Base-by-base conservation (phyloP, 257 asterid genomes). In the Nicotiana paniculata region DNA sequence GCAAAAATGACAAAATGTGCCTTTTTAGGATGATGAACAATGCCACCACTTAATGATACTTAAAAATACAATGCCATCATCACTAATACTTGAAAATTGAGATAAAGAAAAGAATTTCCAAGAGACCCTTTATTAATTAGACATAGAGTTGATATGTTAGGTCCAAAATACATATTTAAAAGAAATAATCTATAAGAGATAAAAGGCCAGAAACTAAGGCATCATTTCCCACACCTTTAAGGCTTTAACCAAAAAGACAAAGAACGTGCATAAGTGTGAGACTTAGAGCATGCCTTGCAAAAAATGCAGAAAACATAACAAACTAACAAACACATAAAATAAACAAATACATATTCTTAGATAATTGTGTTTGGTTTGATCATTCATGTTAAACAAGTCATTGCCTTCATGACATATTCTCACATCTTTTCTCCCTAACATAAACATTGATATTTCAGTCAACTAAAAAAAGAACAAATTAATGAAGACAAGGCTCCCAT, bases 241-340 rank as follows among this genome's bases (percentile, higher is more conserved):
- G 24, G 24, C 24, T 21, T 21, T 46, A 66, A 83, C 32, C 68
- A 65, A 64, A 75, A 82, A 69, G 86, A 85, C 85, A 82, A 85
- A 88, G 86, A 87, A 89, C 95, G 91, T 89, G 94, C 82, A 17
- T 81, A 80, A 82, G 89, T 93, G 89, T 82, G 86, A 83, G 85
- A 82, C 51, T 77, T 15, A 1, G 68, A 79, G 84, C 90, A 86
- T 84, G 92, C 89, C 87, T 85, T 66, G 59, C 83, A 67, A 75
- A 77, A 43, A 79, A 64, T 65, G 66, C 80, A 55, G 81, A 81
- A 39, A 57, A 85, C 21, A 81, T 75, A 28, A 75, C 80, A 26
- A 75, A 51, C 80, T 26, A 75, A 82, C 89, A 77, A 62, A 83
- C 81, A 81, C 83, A 87, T 74, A 85, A 57, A 80, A 84, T 85